A percentile compares a stretch with the other conserved stretches of the same genome.
Conservation (phyloP, 148 eudicot genomes). For the Chenopodium berlandieri region DNA sequence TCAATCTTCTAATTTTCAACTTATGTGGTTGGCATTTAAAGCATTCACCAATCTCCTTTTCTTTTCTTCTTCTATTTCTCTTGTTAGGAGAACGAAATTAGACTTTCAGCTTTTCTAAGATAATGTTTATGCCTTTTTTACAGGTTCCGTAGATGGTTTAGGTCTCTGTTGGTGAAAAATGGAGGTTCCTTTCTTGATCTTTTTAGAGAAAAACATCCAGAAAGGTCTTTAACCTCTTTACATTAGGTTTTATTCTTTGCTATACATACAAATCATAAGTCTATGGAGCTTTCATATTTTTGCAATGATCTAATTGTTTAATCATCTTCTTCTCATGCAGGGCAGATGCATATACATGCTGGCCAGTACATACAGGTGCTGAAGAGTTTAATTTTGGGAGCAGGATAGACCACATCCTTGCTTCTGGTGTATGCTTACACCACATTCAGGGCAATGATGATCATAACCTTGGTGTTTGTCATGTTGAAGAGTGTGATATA, state of each 20-base stretch:
- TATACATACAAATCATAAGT: conserved; percentile 6
- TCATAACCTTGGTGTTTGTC: conserved; percentile 69
- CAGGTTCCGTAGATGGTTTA: conserved; percentile 93
- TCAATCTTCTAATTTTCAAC: conserved; percentile 12
- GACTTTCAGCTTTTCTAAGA: background rate
- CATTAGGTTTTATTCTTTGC: background rate
- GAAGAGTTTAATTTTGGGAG: conserved; percentile 91
- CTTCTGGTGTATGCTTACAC: conserved; percentile 80
- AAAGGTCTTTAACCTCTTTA: conserved; percentile 43
- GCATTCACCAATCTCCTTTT: background rate
- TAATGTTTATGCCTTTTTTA: conserved; percentile 9
- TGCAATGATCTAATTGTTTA: background rate
- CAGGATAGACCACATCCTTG: conserved; percentile 91
- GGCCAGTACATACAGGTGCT: conserved; percentile 84
- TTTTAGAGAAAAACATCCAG: conserved; percentile 68
- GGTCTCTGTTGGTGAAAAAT: conserved; percentile 60
- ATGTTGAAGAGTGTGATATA: conserved; percentile 88
- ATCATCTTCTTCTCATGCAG: conserved; percentile 35
- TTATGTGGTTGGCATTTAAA: conserved; percentile 2
- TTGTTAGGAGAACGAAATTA: too few species aligned
- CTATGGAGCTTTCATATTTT: background rate
- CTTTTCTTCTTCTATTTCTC: background rate
- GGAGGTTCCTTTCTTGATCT: conserved; percentile 77
- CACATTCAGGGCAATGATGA: conserved; percentile 37
- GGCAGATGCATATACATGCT: conserved; percentile 86